Base-by-base conservation (phyloP, 2,329 filamentous ascomycete genomes). In the Tolypocladium nubicola region DNA sequence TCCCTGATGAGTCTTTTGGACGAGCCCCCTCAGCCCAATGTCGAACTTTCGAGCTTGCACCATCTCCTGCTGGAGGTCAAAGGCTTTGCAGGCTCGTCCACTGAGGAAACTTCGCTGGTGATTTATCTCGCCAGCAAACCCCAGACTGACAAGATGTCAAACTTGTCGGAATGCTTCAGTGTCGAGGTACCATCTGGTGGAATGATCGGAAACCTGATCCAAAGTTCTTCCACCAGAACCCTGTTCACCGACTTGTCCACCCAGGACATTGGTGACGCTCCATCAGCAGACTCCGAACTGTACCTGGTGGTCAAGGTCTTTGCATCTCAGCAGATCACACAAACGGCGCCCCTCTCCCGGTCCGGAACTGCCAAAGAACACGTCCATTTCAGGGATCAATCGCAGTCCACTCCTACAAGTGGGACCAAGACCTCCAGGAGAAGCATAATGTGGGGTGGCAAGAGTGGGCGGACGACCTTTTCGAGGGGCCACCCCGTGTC, bases 1-100 rank as follows among this genome's bases (percentile, higher is more conserved):
- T 95, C 94, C 5, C 84, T 92, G 68, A 99, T 99, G 94, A 96
- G 91, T 71, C 81, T 97, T 65, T 78, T 99, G 52, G 87, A 96
- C 58, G 87, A 89, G 63, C 84, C 86, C n/a, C 92, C 91, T 0
- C 81, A 83, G 23, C 78, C 83, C 4, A 76, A 82, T 11, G 73
- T 83, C 19, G 91, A 90, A 63, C 80, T 86, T 54, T 85, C 83
- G 1, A 79, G 89, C 40, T 75, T 96, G 56, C 89, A 96, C 68
- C 87, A 97, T 64, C 73, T 95, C 6, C 78, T 96, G 58, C 81
- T 97, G 37, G 90, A 96, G 64, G 81, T 97, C 60, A 92, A 88
- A 66, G 86, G 87, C 10, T 87, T 97, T 61, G 85, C 87, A 1
- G 90, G 90, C 16, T 83, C 87, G 39, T 85, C 88, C 0, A 83